Evolutionary conservation across 495 filamentous ascomycete genomes (phyloP).

Genomic region (Lasiosphaeria hispida): DNA sequence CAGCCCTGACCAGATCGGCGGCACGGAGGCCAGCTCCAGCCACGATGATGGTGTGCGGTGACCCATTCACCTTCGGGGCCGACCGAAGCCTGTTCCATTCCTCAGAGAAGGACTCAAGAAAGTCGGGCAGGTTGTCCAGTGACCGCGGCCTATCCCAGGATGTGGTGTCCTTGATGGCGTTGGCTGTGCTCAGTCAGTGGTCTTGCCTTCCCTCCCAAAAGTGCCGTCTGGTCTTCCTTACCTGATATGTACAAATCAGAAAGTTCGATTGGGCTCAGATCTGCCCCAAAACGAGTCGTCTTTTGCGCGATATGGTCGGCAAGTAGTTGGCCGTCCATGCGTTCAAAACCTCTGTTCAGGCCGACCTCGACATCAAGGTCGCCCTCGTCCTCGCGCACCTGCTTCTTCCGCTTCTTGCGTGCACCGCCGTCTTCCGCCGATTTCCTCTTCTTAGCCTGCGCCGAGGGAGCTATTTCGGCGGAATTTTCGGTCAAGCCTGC

Average conservation of each 20-base stretch:
- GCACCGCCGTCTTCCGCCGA: constrained; percentile 33
- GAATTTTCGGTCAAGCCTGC: neutral
- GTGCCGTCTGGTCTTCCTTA: constrained; percentile 34
- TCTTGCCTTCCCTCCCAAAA: neutral
- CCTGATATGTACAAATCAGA: constrained; percentile 79
- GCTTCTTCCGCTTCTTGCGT: constrained; percentile 54
- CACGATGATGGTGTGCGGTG: constrained; percentile 83
- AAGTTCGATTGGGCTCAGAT: constrained; percentile 78
- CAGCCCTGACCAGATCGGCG: constrained; percentile 71
- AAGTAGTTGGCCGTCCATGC: constrained; percentile 77
- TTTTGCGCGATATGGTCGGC: constrained; percentile 83
- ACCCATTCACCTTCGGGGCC: constrained; percentile 66
- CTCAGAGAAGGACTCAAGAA: constrained; percentile 64
- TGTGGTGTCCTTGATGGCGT: constrained; percentile 63
- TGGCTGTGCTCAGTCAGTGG: constrained; percentile 24
- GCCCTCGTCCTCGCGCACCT: constrained; percentile 52
- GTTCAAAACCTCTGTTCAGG: constrained; percentile 76
- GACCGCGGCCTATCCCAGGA: constrained; percentile 61
- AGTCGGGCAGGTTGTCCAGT: constrained; percentile 69
- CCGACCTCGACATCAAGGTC: constrained; percentile 60
- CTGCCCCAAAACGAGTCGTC: constrained; percentile 70
- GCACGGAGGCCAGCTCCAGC: constrained; percentile 77
- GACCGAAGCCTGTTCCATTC: constrained; percentile 54
- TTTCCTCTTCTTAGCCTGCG: constrained; percentile 39
- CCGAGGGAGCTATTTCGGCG: constrained; percentile 18